These are phyloP conservation scores for Colletotrichum liriopes DNA, from an alignment of 2,329 filamentous ascomycete genomes.

Conservation along the genomic window DNA sequence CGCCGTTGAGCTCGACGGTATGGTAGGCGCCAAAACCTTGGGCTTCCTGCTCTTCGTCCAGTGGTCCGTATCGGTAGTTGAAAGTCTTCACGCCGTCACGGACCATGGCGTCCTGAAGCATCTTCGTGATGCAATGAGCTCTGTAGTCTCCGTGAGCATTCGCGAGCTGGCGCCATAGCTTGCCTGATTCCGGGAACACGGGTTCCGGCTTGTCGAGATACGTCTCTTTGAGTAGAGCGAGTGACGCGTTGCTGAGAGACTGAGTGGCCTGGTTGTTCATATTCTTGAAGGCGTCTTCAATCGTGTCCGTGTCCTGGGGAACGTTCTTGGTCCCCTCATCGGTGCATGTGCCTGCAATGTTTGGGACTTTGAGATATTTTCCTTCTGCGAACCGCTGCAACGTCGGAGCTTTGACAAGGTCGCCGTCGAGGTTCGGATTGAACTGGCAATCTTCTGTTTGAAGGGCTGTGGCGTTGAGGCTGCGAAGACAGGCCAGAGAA, in stretches of 20 bases:
- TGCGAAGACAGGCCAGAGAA: slow-evolving; percentile 61
- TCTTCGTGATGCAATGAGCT: slow-evolving; percentile 55
- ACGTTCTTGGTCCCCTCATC: slow-evolving; percentile 58
- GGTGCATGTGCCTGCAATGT: slow-evolving; percentile 61
- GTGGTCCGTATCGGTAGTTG: slow-evolving; percentile 80
- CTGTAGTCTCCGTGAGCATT: slow-evolving; percentile 55
- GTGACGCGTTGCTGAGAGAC: slow-evolving; percentile 50
- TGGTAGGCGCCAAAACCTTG: slow-evolving; percentile 77
- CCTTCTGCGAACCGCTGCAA: slow-evolving; percentile 65
- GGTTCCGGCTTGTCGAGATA: slow-evolving; percentile 55
- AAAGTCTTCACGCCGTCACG: slow-evolving; percentile 61
- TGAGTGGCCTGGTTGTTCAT: slow-evolving; percentile 56
- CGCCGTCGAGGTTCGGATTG: slow-evolving; percentile 65
- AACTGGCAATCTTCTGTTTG: slow-evolving; percentile 47
- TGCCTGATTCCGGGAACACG: slow-evolving; percentile 51
- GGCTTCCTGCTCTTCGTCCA: slow-evolving; percentile 68
- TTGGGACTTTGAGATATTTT: slow-evolving; percentile 68
- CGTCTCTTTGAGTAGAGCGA: slow-evolving; percentile 51
- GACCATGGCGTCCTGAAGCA: slow-evolving; percentile 49
- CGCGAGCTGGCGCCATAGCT: slow-evolving; percentile 56
- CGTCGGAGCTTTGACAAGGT: slow-evolving; percentile 65
- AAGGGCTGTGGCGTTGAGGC: slow-evolving; percentile 41
- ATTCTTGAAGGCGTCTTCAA: slow-evolving; percentile 51
- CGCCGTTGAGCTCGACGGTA: slow-evolving; percentile 75
- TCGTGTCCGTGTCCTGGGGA: slow-evolving; percentile 49